phyloP scores from a whole-genome alignment of 176 grass and related monocot genomes.

The Cocos nucifera region DNA sequence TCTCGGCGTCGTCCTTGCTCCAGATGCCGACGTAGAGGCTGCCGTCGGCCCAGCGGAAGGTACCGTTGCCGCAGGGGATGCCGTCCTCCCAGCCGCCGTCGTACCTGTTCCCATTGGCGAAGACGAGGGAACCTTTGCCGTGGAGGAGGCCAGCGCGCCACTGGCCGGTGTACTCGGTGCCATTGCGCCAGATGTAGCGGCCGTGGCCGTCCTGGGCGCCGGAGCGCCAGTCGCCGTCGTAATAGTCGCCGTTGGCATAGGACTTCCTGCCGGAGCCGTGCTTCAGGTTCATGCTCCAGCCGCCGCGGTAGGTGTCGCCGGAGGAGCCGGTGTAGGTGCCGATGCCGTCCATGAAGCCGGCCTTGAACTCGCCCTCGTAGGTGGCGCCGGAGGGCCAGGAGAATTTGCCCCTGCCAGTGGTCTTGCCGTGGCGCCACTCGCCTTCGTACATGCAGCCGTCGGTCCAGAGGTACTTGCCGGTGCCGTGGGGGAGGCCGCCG shows the following conservation, averaged over 20 bases:
- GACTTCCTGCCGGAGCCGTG: conserved; percentile 11
- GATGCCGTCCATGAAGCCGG: conserved; percentile 17
- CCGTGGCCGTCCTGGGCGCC: conserved; percentile 15
- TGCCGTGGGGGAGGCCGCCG: conserved; percentile 6
- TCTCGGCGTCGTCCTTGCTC: conserved; percentile 53
- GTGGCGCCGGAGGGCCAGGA: conserved; percentile 17
- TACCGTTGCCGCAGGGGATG: conserved; percentile 59
- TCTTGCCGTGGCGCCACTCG: conserved; percentile 16
- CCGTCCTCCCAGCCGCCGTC: conserved; percentile 91
- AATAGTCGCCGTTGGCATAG: conserved; percentile 15
- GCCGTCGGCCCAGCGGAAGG: conserved; percentile 76
- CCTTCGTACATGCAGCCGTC: conserved; percentile 20
- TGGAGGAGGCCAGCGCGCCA: conserved; percentile 13
- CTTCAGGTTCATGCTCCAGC: conserved; percentile 20
- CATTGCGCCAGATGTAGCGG: conserved; percentile 13
- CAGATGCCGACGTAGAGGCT: conserved; percentile 70
- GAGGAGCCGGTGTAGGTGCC: conserved; percentile 10
- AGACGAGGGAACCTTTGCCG: neutral
- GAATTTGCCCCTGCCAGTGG: conserved; percentile 14
- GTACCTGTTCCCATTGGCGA: conserved; percentile 28
- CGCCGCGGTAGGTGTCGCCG: conserved; percentile 9
- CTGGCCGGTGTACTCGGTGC: conserved; percentile 11
- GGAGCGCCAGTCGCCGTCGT: conserved; percentile 23
- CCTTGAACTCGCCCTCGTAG: conserved; percentile 20
- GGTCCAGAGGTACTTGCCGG: conserved; percentile 11